Evolutionary conservation across 225 moss, liverwort and hornwort species (phyloP), one percentile per base, ranked within the genome.

Genomic region (Pseudisothecium myosuroides): DNA sequence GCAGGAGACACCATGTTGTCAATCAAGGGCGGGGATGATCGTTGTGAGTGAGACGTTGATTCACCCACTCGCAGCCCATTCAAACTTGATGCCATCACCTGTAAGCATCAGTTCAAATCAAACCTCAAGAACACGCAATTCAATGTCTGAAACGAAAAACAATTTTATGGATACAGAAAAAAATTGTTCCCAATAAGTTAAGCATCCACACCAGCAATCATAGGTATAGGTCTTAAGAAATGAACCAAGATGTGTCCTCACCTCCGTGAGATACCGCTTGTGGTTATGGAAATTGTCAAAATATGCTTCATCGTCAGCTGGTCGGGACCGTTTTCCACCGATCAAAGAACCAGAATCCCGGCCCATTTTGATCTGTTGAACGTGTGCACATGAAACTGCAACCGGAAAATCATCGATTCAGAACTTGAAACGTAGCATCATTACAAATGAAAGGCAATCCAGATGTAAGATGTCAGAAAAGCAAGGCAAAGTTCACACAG

Each of bases 201-300:
- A 39, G 31, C 32, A 78, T 62, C 78, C 82, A 34, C 41, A 71
- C n/a, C n/a, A 59, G 45, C 83, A 83, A 54, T 72, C 64, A 71
- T 74, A 87, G 19, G 20, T 76, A 16, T 39, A 76, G 59, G 39
- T 64, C 66, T 54, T 54, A 4, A 63, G 67, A 76, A 64, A 71
- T 58, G 18, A n/a, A 66, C 29, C n/a, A 80, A 56, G 75, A 50
- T 76, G 43, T 45, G 82, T 59, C 55, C 91, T 87, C 87, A 98
- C 98, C 96, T 98, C 96, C 73, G 98, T 97, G 55, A 99, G 95
- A 90, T 96, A 99, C 59, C 98, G 93, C 80, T 99, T 99, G 86
- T 99, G 98, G 8, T 94, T 93, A 81, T 97, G 98, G 87, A 95
- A 99, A 85, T 99, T 99, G 89, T 97, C 98, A 36, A 96, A 91